A percentile compares a stretch with the other conserved stretches of the same genome.
Conservation (phyloP, 257 asterid species). For the Gardenia jasminoides region DNA sequence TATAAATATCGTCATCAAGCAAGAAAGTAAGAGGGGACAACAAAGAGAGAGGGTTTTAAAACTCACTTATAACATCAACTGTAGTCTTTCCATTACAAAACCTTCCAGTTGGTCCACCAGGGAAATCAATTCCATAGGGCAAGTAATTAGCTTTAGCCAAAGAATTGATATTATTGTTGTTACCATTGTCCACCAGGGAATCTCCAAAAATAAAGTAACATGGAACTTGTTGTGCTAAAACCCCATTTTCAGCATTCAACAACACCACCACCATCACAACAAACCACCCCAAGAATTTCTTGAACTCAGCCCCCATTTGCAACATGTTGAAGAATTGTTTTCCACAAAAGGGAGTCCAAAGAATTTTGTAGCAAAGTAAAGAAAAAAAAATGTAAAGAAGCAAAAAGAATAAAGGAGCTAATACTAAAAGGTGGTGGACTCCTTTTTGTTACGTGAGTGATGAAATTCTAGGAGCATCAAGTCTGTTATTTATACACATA, state of each 20-base stretch:
- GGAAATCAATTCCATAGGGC: conserved; percentile 47
- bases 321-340: background rate
- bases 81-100: conserved; percentile 43
- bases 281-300: background rate
- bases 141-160: conserved; percentile 42
- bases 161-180: conserved; percentile 39
- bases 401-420: no score
- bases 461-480: background rate
- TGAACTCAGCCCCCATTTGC: conserved; percentile 9
- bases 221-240: conserved; percentile 33
- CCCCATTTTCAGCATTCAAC: conserved; percentile 6
- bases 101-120: conserved; percentile 42
- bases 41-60: background rate
- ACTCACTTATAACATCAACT: conserved; percentile 39
- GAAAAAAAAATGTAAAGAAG: no score
- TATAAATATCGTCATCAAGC: no score
- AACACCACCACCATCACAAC: background rate
- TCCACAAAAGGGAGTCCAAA: background rate
- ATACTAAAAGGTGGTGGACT: no score
- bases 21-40: no score
- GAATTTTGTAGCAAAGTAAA: background rate
- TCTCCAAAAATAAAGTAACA: conserved; percentile 44
- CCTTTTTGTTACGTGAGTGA: background rate
- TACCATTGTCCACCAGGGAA: conserved; percentile 45
- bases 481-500: background rate